phyloP scores from a whole-genome alignment of 352 stramenopile species.

The Phytophthora multivora region DNA sequence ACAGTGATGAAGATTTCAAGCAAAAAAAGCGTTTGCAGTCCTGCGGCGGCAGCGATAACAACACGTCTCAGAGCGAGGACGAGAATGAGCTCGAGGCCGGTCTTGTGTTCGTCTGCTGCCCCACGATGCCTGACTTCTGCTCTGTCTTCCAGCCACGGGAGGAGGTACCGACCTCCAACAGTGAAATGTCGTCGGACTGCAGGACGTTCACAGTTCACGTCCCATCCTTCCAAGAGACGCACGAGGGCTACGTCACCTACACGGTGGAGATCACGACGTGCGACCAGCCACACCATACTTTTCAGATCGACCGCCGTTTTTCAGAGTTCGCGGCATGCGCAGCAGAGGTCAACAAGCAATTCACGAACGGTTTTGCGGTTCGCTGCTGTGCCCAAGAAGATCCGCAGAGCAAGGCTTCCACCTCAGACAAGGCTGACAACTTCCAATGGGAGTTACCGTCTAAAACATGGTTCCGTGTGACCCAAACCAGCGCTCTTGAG shows the following conservation, averaged over 20 bases:
- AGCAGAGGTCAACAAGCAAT: constrained; percentile 44
- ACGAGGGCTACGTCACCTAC: constrained; percentile 72
- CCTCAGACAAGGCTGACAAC: not conserved
- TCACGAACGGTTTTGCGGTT: constrained; percentile 23
- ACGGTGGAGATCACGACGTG: constrained; percentile 51
- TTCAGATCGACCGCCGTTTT: constrained; percentile 70
- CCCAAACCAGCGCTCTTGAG: constrained; percentile 58
- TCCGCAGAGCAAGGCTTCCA: constrained; percentile 13
- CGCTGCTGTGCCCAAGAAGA: constrained; percentile 14
- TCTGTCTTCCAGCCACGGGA: constrained; percentile 50
- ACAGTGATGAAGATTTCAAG: constrained; percentile 36
- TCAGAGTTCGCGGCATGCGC: constrained; percentile 80
- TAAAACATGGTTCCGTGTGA: constrained; percentile 85
- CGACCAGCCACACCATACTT: constrained; percentile 43
- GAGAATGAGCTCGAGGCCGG: constrained; percentile 57
- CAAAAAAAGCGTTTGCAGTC: constrained; percentile 9
- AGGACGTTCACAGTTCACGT: constrained; percentile 59
- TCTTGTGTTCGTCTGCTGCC: constrained; percentile 69
- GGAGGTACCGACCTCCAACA: constrained; percentile 15
- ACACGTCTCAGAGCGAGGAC: constrained; percentile 34
- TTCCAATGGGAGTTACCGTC: constrained; percentile 72
- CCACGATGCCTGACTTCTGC: constrained; percentile 66
- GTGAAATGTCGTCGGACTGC: constrained; percentile 22
- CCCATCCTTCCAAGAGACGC: constrained; percentile 64
- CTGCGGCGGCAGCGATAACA: constrained; percentile 15